Conservation (phyloP, 2,329 filamentous ascomycete species). For the Lecanosticta acicola region DNA sequence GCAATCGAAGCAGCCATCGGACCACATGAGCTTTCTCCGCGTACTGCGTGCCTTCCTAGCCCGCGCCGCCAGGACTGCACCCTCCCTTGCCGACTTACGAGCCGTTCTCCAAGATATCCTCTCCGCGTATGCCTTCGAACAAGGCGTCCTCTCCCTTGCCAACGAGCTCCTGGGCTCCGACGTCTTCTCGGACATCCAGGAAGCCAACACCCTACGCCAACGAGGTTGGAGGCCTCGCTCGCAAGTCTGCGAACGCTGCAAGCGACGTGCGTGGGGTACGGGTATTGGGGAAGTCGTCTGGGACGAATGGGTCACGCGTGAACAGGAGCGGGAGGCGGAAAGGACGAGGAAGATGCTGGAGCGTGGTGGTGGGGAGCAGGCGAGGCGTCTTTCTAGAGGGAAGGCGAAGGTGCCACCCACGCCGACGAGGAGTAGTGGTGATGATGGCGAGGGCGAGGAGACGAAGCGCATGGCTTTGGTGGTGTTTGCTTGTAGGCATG, state of each 20-base stretch:
- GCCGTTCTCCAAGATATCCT: slow-evolving; percentile 84
- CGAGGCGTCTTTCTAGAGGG: slow-evolving; percentile 42
- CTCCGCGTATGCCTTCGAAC: slow-evolving; percentile 87
- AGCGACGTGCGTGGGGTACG: slow-evolving; percentile 78
- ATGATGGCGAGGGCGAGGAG: slow-evolving; percentile 42
- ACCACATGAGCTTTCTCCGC: slow-evolving; percentile 71
- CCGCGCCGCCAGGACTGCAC: slow-evolving; percentile 72
- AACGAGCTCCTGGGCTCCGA: slow-evolving; percentile 84
- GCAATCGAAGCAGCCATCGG: slow-evolving; percentile 22
- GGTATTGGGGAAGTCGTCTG: slow-evolving; percentile 73
- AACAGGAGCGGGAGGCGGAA: slow-evolving; percentile 39
- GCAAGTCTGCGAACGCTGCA: slow-evolving; percentile 83
- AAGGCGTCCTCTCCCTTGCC: slow-evolving; percentile 77
- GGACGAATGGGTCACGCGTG: slow-evolving; percentile 69
- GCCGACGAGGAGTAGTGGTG: slow-evolving; percentile 33
- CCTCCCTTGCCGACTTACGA: slow-evolving; percentile 80
- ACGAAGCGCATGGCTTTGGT: slow-evolving; percentile 46
- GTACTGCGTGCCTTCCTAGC: slow-evolving; percentile 85
- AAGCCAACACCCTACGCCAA: slow-evolving; percentile 68
- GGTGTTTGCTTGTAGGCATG: slow-evolving; percentile 64
- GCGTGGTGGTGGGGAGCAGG: slow-evolving; percentile 33
- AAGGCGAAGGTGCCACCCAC: slow-evolving; percentile 48
- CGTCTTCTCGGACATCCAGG: slow-evolving; percentile 74
- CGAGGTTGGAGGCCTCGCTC: slow-evolving; percentile 84
- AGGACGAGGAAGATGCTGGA: slow-evolving; percentile 39